phyloP scores from a whole-genome alignment of 2,329 filamentous ascomycete genomes.

The Massarina eburnea region DNA sequence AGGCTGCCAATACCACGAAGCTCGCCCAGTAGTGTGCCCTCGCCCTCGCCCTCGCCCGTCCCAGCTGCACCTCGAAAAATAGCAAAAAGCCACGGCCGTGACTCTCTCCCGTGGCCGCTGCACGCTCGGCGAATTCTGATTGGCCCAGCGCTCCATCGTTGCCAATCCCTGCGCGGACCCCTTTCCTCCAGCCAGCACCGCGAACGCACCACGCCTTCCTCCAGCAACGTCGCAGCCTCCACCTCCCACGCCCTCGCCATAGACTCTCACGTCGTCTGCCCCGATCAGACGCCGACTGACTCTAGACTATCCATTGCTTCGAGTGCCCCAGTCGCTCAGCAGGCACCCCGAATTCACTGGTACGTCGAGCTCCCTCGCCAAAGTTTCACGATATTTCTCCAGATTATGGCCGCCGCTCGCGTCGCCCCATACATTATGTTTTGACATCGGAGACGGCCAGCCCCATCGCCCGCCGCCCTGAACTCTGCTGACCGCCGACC shows the following conservation, averaged over 20 bases:
- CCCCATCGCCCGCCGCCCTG: slow-evolving; percentile 15
- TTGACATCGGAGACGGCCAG: slow-evolving; percentile 22
- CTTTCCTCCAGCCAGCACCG: slow-evolving; percentile 28
- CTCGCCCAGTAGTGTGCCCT: too few species aligned
- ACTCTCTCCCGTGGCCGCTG: neutral
- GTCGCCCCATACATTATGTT: slow-evolving; percentile 37
- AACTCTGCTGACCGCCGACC: slow-evolving; percentile 23
- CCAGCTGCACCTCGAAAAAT: too few species aligned
- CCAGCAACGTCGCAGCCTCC: slow-evolving; percentile 34
- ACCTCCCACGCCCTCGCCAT: slow-evolving; percentile 28
- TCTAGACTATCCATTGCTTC: slow-evolving; percentile 30
- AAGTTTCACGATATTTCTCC: slow-evolving; percentile 38
- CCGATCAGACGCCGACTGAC: slow-evolving; percentile 7
- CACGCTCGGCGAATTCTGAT: slow-evolving; percentile 28
- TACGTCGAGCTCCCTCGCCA: slow-evolving; percentile 30
- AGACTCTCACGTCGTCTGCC: slow-evolving; percentile 11
- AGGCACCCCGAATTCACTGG: slow-evolving; percentile 42
- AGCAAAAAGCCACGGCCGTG: too few species aligned
- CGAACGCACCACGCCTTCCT: slow-evolving; percentile 37
- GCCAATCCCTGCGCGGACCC: slow-evolving; percentile 43
- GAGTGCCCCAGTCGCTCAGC: slow-evolving; percentile 36
- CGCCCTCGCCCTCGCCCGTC: too few species aligned
- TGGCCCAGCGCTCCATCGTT: slow-evolving; percentile 23
- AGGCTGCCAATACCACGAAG: neutral
- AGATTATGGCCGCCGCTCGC: slow-evolving; percentile 25